phyloP scores from a whole-genome alignment of 371 early-diverging fungal species.

The Rhizomucor miehei region DNA sequence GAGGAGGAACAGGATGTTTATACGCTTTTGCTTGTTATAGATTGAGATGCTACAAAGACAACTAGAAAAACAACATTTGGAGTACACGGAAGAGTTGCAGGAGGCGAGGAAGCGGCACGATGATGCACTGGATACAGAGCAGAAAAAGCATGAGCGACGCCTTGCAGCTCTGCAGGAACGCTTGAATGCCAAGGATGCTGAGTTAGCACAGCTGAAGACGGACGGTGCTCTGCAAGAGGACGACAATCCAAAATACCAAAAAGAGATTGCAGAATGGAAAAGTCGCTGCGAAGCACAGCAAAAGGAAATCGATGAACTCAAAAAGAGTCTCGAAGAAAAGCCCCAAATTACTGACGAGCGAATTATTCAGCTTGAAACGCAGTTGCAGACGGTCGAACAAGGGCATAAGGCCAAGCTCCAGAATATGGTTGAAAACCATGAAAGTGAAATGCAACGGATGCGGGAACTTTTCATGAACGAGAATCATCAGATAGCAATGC shows the following conservation, averaged over 20 bases:
- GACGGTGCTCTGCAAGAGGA: constrained; percentile 4
- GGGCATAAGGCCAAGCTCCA: not conserved
- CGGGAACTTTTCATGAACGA: constrained; percentile 22
- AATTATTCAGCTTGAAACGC: not conserved
- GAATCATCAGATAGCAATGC: constrained; percentile 24
- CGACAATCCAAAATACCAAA: constrained; percentile 6
- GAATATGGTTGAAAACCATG: constrained; percentile 1
- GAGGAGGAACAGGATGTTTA: not conserved
- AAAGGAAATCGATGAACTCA: not conserved
- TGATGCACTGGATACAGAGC: constrained; percentile 14
- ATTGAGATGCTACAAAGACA: constrained; percentile 13
- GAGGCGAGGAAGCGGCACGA: constrained; percentile 15
- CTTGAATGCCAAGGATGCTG: constrained; percentile 1
- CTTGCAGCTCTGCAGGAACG: constrained; percentile 19
- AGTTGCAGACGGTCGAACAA: not conserved
- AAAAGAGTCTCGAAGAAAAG: too few relatives aligned
- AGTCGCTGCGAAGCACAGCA: not conserved
- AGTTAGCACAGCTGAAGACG: too few relatives aligned
- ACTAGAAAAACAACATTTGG: constrained; percentile 12
- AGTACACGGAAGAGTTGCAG: constrained; percentile 11
- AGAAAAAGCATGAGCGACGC: constrained; percentile 23
- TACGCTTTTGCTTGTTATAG: constrained; percentile 3
- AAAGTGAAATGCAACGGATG: constrained; percentile 7
- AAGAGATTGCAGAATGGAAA: not conserved
- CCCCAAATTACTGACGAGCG: too few relatives aligned